Base-by-base conservation (phyloP, 805 yeast species). In the Lachancea nothofagi region DNA sequence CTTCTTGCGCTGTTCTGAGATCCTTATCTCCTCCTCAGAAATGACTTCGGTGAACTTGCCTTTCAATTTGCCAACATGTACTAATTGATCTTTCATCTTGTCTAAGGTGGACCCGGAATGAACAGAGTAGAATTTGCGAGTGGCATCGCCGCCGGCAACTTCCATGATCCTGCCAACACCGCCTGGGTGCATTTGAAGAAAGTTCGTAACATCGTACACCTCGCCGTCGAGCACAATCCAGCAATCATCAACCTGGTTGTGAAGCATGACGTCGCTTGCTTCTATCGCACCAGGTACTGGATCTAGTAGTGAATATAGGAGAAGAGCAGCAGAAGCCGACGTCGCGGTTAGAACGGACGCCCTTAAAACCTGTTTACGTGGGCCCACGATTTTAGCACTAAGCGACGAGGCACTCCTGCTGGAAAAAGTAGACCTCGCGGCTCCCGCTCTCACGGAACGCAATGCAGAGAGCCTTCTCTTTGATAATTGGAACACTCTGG, bases 81-180 rank as follows among this genome's bases (percentile, higher is more conserved):
- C 26, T 12, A 49, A 34, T 14, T 46, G 32, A 5, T 34, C 41
- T 18, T 45, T 44, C 50, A 49, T 46, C 32, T 30, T 46, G 5
- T 49, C 47, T 18, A 49, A 31, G 7, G 40, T 40, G 6, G 41
- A 46, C 18, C 53, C 51, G 2, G 68, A 62, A 38, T 64, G 68
- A 27, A 62, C 59, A 13, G 63, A 62, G 33, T 61, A 40, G 38
- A 64, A 64, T 41, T 58, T 64, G 13, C 57, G 64, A 2, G 95
- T 85, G 2, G 94, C 95, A 55, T 88, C 96, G 36, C 68, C 66
- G 0, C 96, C 96, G 1, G 95, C 94, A 50, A 80, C 75, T 39
- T 76, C 73, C 79, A 85, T 69, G 33, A 87, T 65, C 55, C 84
- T 83, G 7, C 72, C 76, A 4, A 70, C 78, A 2, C 97, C 97